phyloP scores from a whole-genome alignment of 257 asterid species.

The Solanum pinnatisectum region DNA sequence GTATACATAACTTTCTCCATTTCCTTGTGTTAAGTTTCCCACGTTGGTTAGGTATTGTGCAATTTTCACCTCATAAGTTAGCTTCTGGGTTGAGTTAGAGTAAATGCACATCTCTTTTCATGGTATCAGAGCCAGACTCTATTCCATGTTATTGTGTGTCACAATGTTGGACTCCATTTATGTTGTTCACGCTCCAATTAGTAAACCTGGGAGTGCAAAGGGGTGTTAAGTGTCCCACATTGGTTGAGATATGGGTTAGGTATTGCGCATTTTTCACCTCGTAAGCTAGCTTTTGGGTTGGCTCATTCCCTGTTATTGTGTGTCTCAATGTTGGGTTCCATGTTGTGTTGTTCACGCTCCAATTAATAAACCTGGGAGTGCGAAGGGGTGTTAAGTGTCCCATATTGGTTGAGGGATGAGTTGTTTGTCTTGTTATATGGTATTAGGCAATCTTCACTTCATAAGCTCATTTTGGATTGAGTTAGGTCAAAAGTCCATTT shows the following conservation, averaged over 20 bases:
- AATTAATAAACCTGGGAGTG: background rate
- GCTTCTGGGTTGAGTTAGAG: background rate
- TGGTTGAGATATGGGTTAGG: background rate
- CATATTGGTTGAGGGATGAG: background rate
- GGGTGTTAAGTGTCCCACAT: background rate
- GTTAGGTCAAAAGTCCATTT: background rate
- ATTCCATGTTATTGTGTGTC: background rate
- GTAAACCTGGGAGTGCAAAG: background rate
- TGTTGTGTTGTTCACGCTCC: background rate
- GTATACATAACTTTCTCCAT: background rate
- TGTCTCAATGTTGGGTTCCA: background rate
- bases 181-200: background rate
- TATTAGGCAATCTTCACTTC: background rate
- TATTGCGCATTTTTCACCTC: background rate
- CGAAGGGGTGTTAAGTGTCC: background rate
- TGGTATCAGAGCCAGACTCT: background rate
- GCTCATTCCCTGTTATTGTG: background rate
- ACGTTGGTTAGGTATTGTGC: background rate
- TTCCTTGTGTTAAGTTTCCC: background rate
- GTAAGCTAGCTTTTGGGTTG: background rate
- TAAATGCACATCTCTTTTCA: background rate
- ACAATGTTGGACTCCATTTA: background rate
- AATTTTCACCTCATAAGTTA: background rate
- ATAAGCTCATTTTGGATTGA: background rate
- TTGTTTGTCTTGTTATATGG: background rate